Evolutionary conservation across 75 land plant species (phyloP).

Genomic region (Sequoia sempervirens): DNA sequence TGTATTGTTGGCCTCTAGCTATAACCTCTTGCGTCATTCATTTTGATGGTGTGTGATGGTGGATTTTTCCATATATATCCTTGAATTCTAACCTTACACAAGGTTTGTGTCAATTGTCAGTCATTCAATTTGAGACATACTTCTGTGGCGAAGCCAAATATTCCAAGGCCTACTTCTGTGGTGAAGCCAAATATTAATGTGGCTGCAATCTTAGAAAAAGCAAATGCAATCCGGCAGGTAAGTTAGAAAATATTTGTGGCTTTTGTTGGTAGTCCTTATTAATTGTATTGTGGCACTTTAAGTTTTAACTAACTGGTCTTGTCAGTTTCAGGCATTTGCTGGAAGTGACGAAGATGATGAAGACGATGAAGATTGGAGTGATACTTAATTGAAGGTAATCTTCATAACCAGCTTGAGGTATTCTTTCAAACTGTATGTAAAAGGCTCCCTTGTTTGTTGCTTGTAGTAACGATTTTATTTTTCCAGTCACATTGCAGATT

Average conservation of each 20-base stretch:
- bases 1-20: not conserved
- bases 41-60: not conserved
- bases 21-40: not conserved
- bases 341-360: conserved; percentile 60
- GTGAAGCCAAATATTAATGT: conserved; percentile 50
- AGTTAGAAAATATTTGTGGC: not conserved
- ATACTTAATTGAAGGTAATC: conserved; percentile 18
- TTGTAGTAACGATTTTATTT: not conserved
- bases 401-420: not conserved
- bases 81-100: not conserved
- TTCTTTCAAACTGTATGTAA: not conserved
- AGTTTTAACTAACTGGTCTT: not conserved
- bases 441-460: not conserved
- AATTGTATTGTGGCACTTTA: not conserved
- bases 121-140: conserved; percentile 66
- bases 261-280: not conserved
- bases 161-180: conserved; percentile 12
- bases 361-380: conserved; percentile 56
- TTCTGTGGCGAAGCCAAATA: conserved; percentile 27
- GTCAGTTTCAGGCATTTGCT: conserved; percentile 38
- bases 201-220: conserved; percentile 90
- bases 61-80: not conserved
- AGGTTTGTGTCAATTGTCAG: conserved; percentile 20
- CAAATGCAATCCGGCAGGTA: conserved; percentile 95
- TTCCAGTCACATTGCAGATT: not conserved